Conservation (phyloP, 352 stramenopile genomes). For the Pythium chondricola region DNA sequence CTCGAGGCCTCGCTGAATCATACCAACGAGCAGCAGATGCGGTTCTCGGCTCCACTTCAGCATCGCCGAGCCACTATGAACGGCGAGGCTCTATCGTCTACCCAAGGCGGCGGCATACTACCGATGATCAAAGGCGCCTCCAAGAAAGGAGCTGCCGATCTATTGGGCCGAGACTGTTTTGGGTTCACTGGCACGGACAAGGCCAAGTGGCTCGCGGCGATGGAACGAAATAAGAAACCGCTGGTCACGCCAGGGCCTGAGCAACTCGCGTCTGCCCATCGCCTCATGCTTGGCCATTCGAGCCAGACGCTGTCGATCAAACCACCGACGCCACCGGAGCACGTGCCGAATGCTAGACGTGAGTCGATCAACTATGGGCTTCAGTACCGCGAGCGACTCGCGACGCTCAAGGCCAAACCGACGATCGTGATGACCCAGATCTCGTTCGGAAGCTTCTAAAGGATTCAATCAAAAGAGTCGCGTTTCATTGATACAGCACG, state of each 20-base stretch:
- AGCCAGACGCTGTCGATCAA: constrained; percentile 78
- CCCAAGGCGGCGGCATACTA: constrained; percentile 17
- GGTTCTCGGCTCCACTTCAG: constrained; percentile 71
- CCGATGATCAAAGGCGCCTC: constrained; percentile 49
- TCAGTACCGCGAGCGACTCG: constrained; percentile 72
- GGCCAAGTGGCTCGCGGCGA: constrained; percentile 38
- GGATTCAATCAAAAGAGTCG: neutral
- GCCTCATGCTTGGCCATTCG: constrained; percentile 79
- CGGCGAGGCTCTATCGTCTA: neutral
- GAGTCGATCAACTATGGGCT: constrained; percentile 67
- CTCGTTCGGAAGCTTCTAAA: constrained; percentile 58
- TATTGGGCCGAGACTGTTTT: constrained; percentile 66
- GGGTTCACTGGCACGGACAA: constrained; percentile 78
- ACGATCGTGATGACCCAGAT: constrained; percentile 72
- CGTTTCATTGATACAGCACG: too few relatives aligned
- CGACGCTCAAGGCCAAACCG: constrained; percentile 71
- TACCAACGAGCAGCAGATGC: constrained; percentile 76
- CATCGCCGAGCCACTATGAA: constrained; percentile 37
- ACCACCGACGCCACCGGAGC: constrained; percentile 58
- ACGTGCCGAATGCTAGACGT: constrained; percentile 27
- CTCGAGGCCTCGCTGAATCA: constrained; percentile 73
- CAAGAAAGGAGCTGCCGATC: constrained; percentile 33
- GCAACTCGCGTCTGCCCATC: constrained; percentile 69
- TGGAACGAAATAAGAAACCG: constrained; percentile 48
- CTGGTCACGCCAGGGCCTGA: constrained; percentile 55